A percentile compares a stretch with the other conserved stretches of the same genome.
Evolutionary conservation across 495 filamentous ascomycete species (phyloP).

Genomic region (Podospora australis): DNA sequence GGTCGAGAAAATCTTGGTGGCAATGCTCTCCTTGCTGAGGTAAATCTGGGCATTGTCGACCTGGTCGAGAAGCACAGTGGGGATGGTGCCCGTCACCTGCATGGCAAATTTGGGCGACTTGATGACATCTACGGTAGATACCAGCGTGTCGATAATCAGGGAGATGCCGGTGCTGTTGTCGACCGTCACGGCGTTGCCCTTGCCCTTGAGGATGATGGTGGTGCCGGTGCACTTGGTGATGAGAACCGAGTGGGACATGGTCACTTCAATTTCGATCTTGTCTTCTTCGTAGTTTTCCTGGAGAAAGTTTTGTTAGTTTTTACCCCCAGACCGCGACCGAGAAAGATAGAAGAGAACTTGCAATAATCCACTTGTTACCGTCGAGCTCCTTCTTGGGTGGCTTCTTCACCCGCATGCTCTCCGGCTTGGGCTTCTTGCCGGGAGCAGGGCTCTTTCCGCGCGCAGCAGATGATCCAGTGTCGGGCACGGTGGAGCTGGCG

Average conservation of each 20-base stretch:
- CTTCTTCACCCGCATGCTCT: constrained; percentile 89
- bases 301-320: not conserved
- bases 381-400: constrained; percentile 87
- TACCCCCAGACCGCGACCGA: not conserved
- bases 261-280: constrained; percentile 68
- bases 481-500: constrained; percentile 60
- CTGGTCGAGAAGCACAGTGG: constrained; percentile 85
- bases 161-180: constrained; percentile 82
- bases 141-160: constrained; percentile 81
- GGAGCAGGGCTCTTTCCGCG: constrained; percentile 77
- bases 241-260: constrained; percentile 81
- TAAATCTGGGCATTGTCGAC: constrained; percentile 86
- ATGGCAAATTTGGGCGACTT: constrained; percentile 88
- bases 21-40: constrained; percentile 66
- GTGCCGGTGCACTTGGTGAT: constrained; percentile 85
- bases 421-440: constrained; percentile 87
- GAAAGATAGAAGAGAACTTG: constrained; percentile 24
- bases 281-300: constrained; percentile 81
- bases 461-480: constrained; percentile 47
- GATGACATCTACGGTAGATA: constrained; percentile 88
- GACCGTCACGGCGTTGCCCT: constrained; percentile 89
- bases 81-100: constrained; percentile 75
- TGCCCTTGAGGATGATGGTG: constrained; percentile 82
- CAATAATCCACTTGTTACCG: constrained; percentile 90
- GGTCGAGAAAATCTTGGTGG: constrained; percentile 77